Conservation (phyloP, 176 grass and related monocot species). For the Poa annua region DNA sequence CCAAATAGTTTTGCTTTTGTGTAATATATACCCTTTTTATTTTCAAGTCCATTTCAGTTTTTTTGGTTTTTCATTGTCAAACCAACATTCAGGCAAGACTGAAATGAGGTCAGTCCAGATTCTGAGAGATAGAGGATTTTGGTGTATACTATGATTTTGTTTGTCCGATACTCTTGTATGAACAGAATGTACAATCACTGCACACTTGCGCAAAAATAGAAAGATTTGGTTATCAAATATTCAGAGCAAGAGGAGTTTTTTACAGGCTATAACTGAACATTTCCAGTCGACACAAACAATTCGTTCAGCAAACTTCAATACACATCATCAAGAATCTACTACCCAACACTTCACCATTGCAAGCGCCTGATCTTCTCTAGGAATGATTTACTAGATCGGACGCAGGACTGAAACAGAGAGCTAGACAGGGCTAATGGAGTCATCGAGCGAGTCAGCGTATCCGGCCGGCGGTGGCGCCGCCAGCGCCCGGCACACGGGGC, state of each 20-base stretch:
- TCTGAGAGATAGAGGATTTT: too few relatives aligned
- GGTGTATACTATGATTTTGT: background rate
- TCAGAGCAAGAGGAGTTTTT: background rate
- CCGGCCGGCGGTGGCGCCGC: slow-evolving; percentile 37
- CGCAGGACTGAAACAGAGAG: background rate
- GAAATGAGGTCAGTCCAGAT: background rate
- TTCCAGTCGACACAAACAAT: background rate
- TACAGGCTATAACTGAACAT: slow-evolving; percentile 17
- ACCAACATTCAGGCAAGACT: background rate
- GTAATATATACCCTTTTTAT: too few relatives aligned
- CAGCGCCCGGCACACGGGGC: slow-evolving; percentile 63
- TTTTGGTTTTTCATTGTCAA: background rate
- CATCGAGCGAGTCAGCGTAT: slow-evolving; percentile 7
- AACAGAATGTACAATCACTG: background rate
- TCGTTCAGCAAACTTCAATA: background rate
- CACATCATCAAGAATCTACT: slow-evolving; percentile 16
- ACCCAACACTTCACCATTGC: background rate
- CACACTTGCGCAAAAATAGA: background rate
- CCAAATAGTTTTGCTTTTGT: too few relatives aligned
- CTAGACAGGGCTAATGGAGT: slow-evolving; percentile 55
- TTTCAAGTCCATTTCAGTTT: too few relatives aligned
- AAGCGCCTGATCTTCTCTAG: background rate
- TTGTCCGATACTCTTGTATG: background rate
- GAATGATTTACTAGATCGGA: slow-evolving; percentile 30
- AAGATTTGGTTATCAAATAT: background rate